These are phyloP conservation scores for Protomyces inundatus DNA, from an alignment of 1,139 yeast genomes.

Conservation along the genomic window DNA sequence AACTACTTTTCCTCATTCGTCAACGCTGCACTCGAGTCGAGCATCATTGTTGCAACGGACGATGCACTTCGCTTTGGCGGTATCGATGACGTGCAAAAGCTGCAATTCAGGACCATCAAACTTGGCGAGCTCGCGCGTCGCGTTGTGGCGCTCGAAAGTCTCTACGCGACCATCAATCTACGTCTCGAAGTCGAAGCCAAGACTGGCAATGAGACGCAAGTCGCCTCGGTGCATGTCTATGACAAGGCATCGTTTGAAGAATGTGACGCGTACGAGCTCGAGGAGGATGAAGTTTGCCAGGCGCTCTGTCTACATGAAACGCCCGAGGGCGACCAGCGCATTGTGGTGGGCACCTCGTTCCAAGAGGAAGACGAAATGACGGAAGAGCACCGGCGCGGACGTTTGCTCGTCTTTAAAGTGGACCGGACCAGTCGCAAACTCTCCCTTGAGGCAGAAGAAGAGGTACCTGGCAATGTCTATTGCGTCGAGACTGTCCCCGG, in stretches of 20 bases:
- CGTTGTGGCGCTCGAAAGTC: conserved; percentile 14
- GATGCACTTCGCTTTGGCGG: conserved; percentile 29
- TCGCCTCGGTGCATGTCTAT: conserved; percentile 30
- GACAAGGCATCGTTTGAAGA: conserved; percentile 29
- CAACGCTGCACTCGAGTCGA: conserved; percentile 7
- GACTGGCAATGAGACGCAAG: conserved; percentile 31
- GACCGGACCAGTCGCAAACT: conserved; percentile 27
- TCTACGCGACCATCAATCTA: conserved; percentile 30
- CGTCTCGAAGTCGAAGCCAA: conserved; percentile 30
- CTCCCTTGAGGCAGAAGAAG: conserved; percentile 25
- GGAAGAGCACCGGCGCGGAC: conserved; percentile 32
- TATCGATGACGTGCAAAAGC: conserved; percentile 31
- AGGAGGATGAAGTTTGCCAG: conserved; percentile 32
- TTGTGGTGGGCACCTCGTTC: conserved; percentile 33
- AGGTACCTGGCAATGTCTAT: conserved; percentile 32
- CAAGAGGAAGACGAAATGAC: conserved; percentile 25
- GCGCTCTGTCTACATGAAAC: conserved; percentile 26
- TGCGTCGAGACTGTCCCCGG: conserved; percentile 28
- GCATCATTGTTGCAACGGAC: conserved; percentile 31
- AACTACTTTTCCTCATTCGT: conserved; percentile 21
- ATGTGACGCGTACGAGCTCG: conserved; percentile 26
- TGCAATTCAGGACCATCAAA: conserved; percentile 33
- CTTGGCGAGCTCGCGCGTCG: conserved; percentile 32
- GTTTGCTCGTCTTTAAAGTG: conserved; percentile 30
- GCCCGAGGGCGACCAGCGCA: conserved; percentile 25